Base-by-base conservation (phyloP, 257 asterid species). In the Thymus mandschuricus region DNA sequence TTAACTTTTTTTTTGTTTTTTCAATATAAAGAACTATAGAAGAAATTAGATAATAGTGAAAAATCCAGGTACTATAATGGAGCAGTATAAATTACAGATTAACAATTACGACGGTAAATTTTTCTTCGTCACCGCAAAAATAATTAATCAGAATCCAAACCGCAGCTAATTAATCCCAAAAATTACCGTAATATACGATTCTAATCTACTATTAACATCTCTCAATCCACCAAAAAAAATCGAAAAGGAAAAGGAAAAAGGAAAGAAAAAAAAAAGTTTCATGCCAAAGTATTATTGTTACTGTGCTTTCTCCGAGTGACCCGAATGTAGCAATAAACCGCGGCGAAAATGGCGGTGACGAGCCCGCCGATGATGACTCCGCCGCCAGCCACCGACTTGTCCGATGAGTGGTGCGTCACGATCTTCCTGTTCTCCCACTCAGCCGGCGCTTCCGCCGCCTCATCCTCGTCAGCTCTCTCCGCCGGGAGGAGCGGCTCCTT, bases 341-440 rank as follows among this genome's bases (percentile, higher is more conserved):
- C 85, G 3, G 91, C 95, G 40, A 88, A 85, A 70, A 78, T 70
- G 75, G 81, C 92, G 70, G 96, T 85, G 57, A 85, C 86, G 72
- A 90, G 96, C 33, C 96, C 97, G 71, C 96, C 97, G 60, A 90
- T 74, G 12, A 90, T 88, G 51, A 90, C 89, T 41, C 89, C 91
- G 4, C 92, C 92, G 49, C 91, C 95, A 1, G 89, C 91, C 43
- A 74, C 89, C 0, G 91, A 87, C 63, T 72, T 82, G 57, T 83
- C 89, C 61, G 88, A 29, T 34, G 89, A 81, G 68, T 74, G 89
- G 73, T 83, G 91, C 56, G 75, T 75, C 67, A 64, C 76, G 44
- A 61, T 52, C 71, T 75, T 78, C 33, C 78, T 72, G 59, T 69
- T 75, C 72, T 73, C 86, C 59, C 55, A 71, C 78, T 54, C 79